Evolutionary conservation across 2,329 filamentous ascomycete species (phyloP).

Genomic region (Penicillium sp.): DNA sequence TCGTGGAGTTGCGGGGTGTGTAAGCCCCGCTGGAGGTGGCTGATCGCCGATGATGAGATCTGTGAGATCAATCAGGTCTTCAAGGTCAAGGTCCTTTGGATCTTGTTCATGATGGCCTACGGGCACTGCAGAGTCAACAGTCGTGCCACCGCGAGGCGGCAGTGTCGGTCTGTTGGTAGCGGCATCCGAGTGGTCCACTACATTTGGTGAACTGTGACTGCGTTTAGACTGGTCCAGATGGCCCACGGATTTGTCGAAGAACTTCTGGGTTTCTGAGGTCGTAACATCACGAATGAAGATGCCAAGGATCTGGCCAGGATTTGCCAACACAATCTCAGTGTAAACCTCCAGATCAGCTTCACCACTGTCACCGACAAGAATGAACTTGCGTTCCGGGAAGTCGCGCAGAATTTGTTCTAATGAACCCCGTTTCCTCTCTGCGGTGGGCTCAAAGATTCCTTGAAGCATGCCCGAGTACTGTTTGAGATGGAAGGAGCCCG

Average conservation of each 20-base stretch:
- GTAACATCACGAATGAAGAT: slow-evolving; percentile 97
- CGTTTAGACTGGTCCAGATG: slow-evolving; percentile 30
- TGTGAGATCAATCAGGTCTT: slow-evolving; percentile 43
- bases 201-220: slow-evolving; percentile 28
- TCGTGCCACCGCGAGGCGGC: slow-evolving; percentile 35
- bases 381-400: slow-evolving; percentile 84
- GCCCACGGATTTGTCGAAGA: slow-evolving; percentile 68
- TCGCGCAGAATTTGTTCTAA: slow-evolving; percentile 82
- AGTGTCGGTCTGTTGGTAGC: slow-evolving; percentile 38
- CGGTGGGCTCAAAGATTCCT: slow-evolving; percentile 95
- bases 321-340: slow-evolving; percentile 81
- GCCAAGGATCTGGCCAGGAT: slow-evolving; percentile 78
- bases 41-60: slow-evolving; percentile 31
- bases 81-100: slow-evolving; percentile 29
- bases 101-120: slow-evolving; percentile 15
- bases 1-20: slow-evolving; percentile 22
- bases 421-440: slow-evolving; percentile 87
- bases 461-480: slow-evolving; percentile 97
- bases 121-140: slow-evolving; percentile 25
- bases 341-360: slow-evolving; percentile 97
- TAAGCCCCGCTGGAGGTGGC: slow-evolving; percentile 12
- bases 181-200: slow-evolving; percentile 30
- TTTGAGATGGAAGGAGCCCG: slow-evolving; percentile 90
- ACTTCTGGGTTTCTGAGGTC: slow-evolving; percentile 68
- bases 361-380: slow-evolving; percentile 91